Conservation (phyloP, 768 basidiomycete genomes). For the Mycena albidolilacea region DNA sequence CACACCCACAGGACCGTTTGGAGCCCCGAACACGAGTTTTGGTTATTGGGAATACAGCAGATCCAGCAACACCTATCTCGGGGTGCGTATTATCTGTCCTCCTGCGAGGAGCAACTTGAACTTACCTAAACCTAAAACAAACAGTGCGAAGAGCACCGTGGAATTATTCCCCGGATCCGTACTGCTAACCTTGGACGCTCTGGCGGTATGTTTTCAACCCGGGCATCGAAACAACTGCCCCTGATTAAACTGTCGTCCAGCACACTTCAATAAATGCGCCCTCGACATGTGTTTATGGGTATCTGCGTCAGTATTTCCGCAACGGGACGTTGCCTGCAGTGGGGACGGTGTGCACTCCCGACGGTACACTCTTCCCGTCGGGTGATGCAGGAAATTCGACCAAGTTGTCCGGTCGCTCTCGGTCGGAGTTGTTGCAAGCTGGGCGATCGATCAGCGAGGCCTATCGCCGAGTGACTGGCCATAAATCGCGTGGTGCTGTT, state of each 20-base stretch:
- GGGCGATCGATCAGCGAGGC: neutral
- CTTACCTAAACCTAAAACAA: neutral
- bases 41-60: neutral
- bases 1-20: neutral
- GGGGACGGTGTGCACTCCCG: neutral
- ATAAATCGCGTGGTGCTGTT: neutral
- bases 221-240: neutral
- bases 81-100: neutral
- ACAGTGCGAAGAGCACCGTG: neutral
- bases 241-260: neutral
- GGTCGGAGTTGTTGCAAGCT: neutral
- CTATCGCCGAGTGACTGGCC: neutral
- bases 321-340: neutral
- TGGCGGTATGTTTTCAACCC: neutral
- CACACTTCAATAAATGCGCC: neutral
- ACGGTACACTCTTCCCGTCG: neutral
- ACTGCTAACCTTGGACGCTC: neutral
- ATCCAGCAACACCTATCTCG: neutral
- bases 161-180: neutral
- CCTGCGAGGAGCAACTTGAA: neutral
- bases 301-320: neutral
- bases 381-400: neutral
- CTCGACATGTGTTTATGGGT: neutral
- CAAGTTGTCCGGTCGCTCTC: neutral
- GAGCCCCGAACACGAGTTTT: neutral